These are phyloP conservation scores for Talaromyces pinophilus DNA, from an alignment of 2,329 filamentous ascomycete species.

Conservation along the genomic window DNA sequence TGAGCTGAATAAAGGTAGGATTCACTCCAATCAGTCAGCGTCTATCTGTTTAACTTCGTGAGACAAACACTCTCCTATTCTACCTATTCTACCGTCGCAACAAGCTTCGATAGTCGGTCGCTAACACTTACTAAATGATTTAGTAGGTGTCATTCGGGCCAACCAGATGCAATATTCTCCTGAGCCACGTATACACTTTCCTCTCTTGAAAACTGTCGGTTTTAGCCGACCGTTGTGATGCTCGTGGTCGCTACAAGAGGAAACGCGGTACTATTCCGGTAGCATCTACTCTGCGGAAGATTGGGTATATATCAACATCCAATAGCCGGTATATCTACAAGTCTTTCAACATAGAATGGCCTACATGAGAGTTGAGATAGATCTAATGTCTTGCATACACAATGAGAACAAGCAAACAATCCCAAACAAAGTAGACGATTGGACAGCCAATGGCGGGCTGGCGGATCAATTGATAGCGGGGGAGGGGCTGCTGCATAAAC, in stretches of 20 bases:
- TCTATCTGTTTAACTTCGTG: background rate
- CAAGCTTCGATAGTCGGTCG: conserved; percentile 7
- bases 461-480: background rate
- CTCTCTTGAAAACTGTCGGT: background rate
- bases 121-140: background rate
- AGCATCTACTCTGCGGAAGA: background rate
- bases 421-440: background rate
- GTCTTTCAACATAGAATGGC: background rate
- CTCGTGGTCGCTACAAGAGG: background rate
- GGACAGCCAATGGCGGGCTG: conserved; percentile 5
- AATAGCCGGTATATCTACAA: background rate
- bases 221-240: background rate
- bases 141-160: background rate
- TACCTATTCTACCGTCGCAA: background rate
- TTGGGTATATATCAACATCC: too few relatives aligned
- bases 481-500: conserved; percentile 12
- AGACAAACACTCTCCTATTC: background rate
- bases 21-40: background rate
- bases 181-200: conserved; percentile 3
- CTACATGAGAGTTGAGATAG: background rate
- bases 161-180: background rate
- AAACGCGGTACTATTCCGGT: background rate
- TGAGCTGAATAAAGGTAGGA: background rate
- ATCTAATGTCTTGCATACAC: background rate
- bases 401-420: background rate